Base-by-base conservation (phyloP, 2,329 filamentous ascomycete genomes). In the Colletotrichum chrysophilum region DNA sequence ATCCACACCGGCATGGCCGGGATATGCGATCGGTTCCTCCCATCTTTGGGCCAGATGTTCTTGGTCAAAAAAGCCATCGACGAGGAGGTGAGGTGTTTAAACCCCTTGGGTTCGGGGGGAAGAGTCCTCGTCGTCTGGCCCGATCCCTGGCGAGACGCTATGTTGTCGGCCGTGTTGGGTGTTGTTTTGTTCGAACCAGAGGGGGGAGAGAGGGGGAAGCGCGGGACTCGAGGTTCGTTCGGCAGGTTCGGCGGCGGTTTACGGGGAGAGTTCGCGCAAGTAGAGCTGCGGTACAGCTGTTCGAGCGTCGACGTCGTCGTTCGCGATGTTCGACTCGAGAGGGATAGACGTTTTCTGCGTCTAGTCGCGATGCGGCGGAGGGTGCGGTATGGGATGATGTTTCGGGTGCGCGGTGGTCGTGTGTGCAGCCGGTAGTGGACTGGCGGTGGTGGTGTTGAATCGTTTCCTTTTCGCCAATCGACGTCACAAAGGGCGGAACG, bases 41-140 rank as follows among this genome's bases (percentile, higher is more conserved):
- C 77, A 72, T 78, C 77, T 30, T 78, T 75, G 68, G 71, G 71
- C 75, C 75, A 78, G 48, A 77, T 76, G 32, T 77, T 78, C 58
- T 61, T 75, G 24, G 71, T 70, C 71, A 77, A 66, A 38, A 75
- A 78, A 69, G 74, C 71, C 74, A 76, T 66, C 64, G 68, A 36
- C 66, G 71, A 66, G 70, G 55, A 73, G 65, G 34, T 34, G 74
- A 68, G 48, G 66, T 67, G 32, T 43, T 32, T 43, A 66, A 60
- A 73, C 69, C 64, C 69, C 56, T 67, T 58, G 70, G 73, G 69
- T 64, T 68, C 32, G 73, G 58, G 30, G 36, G 55, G n/a, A 43
- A n/a, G 64, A 67, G 64, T 68, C 69, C 73, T 75, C 73, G 69
- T 72, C 70, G 64, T 52, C 69, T 67, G 73, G 38, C 69, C 73